phyloP scores from a whole-genome alignment of 805 yeast genomes.

The Pichia occidentalis region DNA sequence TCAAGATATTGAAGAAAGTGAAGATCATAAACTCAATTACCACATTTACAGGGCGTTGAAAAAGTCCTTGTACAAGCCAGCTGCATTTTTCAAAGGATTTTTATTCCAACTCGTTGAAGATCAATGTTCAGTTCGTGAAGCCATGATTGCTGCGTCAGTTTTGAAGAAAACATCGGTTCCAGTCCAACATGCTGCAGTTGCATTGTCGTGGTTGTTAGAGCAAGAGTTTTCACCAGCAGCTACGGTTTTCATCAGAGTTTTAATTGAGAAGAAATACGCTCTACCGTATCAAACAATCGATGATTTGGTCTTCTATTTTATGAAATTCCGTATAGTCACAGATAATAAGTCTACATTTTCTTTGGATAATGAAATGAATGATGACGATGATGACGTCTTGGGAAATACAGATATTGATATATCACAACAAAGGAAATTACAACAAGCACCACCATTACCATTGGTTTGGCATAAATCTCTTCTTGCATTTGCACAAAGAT shows the following conservation, averaged over 20 bases:
- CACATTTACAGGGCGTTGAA: conserved; percentile 89
- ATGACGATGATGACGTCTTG: conserved; percentile 31
- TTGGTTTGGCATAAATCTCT: conserved; percentile 98
- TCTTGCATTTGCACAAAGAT: conserved; percentile 88
- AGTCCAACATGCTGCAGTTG: conserved; percentile 93
- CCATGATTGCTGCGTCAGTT: conserved; percentile 90
- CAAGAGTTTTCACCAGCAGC: conserved; percentile 83
- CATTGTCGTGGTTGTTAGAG: conserved; percentile 76
- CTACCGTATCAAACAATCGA: conserved; percentile 95
- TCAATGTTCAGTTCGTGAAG: conserved; percentile 90
- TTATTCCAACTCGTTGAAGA: conserved; percentile 83
- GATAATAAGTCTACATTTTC: conserved; percentile 23
- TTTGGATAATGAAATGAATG: conserved; percentile 27
- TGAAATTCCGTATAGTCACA: conserved; percentile 72
- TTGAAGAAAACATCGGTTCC: conserved; percentile 87
- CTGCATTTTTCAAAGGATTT: conserved; percentile 96
- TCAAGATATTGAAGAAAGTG: conserved; percentile 62
- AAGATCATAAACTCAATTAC: conserved; percentile 76
- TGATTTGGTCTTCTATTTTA: conserved; percentile 87
- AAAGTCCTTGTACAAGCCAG: conserved; percentile 92
- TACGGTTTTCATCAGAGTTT: conserved; percentile 81
- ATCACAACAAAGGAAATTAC: conserved; percentile 27
- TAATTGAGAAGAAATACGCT: conserved; percentile 92
- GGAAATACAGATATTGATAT: conserved; percentile 29
- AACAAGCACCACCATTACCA: conserved; percentile 59